Conservation (phyloP, 2,329 filamentous ascomycete species). For the Alternaria postmessia region DNA sequence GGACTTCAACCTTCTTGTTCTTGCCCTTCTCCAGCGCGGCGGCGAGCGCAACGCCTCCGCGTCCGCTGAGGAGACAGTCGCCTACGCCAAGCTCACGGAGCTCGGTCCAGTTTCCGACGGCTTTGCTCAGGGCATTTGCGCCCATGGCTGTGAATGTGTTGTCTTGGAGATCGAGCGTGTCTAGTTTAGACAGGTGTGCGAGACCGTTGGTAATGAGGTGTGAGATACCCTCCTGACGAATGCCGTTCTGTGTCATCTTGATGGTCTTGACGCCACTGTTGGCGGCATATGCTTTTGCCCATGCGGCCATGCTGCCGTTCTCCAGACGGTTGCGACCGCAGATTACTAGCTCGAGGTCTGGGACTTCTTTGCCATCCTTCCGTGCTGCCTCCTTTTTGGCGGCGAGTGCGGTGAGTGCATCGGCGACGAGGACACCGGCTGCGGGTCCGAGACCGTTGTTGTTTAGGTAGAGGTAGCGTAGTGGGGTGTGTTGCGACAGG, state of each 20-base stretch:
- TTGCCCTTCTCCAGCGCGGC: slow-evolving; percentile 75
- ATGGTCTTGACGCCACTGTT: slow-evolving; percentile 82
- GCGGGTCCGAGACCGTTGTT: slow-evolving; percentile 97
- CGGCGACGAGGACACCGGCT: slow-evolving; percentile 86
- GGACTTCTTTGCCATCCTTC: slow-evolving; percentile 74
- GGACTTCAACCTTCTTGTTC: slow-evolving; percentile 79
- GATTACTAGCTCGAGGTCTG: slow-evolving; percentile 92
- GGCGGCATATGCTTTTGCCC: slow-evolving; percentile 86
- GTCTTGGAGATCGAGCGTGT: slow-evolving; percentile 90
- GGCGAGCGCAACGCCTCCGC: slow-evolving; percentile 78
- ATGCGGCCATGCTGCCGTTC: slow-evolving; percentile 94
- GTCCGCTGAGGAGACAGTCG: slow-evolving; percentile 82
- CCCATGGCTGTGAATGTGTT: slow-evolving; percentile 92
- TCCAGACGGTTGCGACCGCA: slow-evolving; percentile 96
- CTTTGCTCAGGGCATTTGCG: slow-evolving; percentile 78
- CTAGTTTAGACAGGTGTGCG: slow-evolving; percentile 71
- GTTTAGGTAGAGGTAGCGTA: slow-evolving; percentile 95
- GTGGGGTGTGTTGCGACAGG: slow-evolving; percentile 83
- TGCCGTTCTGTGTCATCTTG: slow-evolving; percentile 99
- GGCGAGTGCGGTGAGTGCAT: slow-evolving; percentile 84
- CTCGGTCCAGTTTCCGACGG: slow-evolving; percentile 75
- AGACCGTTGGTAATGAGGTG: slow-evolving; percentile 82
- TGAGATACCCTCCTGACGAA: slow-evolving; percentile 90
- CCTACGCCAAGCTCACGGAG: slow-evolving; percentile 86
- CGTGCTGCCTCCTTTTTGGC: slow-evolving; percentile 82